Percentiles rank a stretch among this genome's conserved stretches.
These are phyloP conservation scores for Eucalyptus pauciflora DNA, from an alignment of 345 rosid genomes.

Conservation along the genomic window DNA sequence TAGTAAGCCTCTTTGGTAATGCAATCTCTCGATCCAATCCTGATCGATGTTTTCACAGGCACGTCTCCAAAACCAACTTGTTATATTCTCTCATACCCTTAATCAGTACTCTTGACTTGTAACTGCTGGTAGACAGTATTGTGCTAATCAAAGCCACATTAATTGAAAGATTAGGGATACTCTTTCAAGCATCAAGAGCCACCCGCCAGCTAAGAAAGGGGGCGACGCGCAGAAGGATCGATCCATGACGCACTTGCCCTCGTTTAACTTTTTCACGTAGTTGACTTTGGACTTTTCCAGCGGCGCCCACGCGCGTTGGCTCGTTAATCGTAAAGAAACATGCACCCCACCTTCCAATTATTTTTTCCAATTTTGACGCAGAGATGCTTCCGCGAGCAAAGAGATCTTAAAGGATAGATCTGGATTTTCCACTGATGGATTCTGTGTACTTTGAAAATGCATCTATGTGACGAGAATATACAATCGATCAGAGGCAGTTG, in stretches of 20 bases:
- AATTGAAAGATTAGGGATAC: not conserved
- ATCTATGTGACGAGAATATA: not conserved
- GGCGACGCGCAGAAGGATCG: not conserved
- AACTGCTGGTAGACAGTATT: not conserved
- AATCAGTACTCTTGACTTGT: not conserved
- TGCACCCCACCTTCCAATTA: not conserved
- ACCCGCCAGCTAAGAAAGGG: not conserved
- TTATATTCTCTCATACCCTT: not conserved
- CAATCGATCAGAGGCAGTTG: not conserved
- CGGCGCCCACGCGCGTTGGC: not conserved
- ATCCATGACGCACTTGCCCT: not conserved
- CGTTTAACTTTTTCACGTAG: not conserved
- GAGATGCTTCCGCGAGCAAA: not conserved
- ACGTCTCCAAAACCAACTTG: not conserved
- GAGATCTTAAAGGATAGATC: not conserved
- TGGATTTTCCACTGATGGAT: not conserved
- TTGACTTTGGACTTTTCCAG: not conserved
- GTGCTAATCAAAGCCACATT: not conserved
- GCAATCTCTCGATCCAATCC: not conserved
- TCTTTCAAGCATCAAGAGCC: not conserved
- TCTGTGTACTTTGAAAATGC: not conserved
- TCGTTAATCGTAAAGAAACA: not conserved
- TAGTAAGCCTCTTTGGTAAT: not conserved
- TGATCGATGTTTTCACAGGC: not conserved
- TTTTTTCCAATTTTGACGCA: not conserved